Evolutionary conservation across 2,329 filamentous ascomycete genomes (phyloP), one percentile per base, ranked within the genome.

Genomic region (Calonectria honghensis): DNA sequence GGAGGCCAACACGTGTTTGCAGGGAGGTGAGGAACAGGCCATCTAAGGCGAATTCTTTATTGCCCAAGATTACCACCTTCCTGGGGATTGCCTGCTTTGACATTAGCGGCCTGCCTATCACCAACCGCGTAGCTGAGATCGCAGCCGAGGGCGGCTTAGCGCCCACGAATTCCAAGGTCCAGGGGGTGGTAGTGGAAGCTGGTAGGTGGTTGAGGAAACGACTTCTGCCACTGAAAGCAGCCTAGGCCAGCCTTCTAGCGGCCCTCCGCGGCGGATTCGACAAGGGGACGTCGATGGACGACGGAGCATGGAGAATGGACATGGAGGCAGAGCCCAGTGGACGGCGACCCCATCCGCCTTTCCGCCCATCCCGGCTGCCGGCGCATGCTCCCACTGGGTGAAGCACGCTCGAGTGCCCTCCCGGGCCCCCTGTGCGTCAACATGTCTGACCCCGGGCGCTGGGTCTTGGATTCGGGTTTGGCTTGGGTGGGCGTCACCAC

Each of bases 371-470:
- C 79, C 77, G 78, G 79, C 57, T 50, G 61, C 64, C 78, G 79
- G 79, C 67, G 78, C 72, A 70, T 41, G 39, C 78, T 80, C 78
- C 79, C 77, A 79, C 79, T 80, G 79, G 79, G 65, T 73, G 70
- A 48, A 52, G 45, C 11, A 50, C 37, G 67, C 67, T 41, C 37
- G 51, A 45, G 66, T 59, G 66, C n/a, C 51, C 41, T 41, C 52
- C 41, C 57, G 66, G 48, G 63, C 74, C 75, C 75, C 74, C 74
- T 73, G 74, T 76, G 76, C 77, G 70, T 76, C 75, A 74, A 73
- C 71, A 68, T 75, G 73, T 73, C 75, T 74, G 48, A 79, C 71
- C 77, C 76, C 78, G 68, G 77, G 65, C 69, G 66, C 76, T 73
- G 76, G 75, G 65, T 54, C 37, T 73, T 45, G 65, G 57, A 24